Percentiles rank a stretch among this genome's conserved stretches.
Evolutionary conservation across 2,329 filamentous ascomycete species (phyloP).

Genomic region (Neurospora crassa): DNA sequence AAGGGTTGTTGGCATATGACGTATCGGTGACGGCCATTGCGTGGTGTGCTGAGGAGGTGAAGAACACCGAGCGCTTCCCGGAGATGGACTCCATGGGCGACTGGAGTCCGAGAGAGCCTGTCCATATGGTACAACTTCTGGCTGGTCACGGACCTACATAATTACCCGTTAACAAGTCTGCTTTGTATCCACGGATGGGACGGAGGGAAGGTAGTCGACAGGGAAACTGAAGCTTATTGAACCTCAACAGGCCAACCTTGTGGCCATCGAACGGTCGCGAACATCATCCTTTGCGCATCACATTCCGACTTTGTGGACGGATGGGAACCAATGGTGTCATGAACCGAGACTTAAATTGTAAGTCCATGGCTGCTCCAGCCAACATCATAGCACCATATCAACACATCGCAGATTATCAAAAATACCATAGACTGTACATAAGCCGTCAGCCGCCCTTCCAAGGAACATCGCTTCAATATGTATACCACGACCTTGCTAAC

Average conservation of each 20-base stretch:
- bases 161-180: not conserved
- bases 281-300: not conserved
- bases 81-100: not conserved
- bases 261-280: not conserved
- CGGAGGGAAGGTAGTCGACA: not conserved
- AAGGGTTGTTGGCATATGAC: not conserved
- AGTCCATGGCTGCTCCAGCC: not conserved
- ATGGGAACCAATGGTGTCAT: not conserved
- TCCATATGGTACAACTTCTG: not conserved
- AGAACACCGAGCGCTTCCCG: not conserved
- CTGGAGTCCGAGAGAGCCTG: not conserved
- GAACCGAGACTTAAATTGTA: not conserved
- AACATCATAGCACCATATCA: not conserved
- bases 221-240: not conserved
- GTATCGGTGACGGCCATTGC: not conserved
- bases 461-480: not conserved
- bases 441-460: not conserved
- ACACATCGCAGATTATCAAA: not conserved
- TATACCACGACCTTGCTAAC: not conserved
- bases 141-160: not conserved
- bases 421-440: not conserved
- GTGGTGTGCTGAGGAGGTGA: not conserved
- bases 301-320: not conserved
- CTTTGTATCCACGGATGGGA: not conserved
- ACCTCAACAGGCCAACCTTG: not conserved